phyloP scores from a whole-genome alignment of 495 filamentous ascomycete species.

The Aspergillus asperescens region DNA sequence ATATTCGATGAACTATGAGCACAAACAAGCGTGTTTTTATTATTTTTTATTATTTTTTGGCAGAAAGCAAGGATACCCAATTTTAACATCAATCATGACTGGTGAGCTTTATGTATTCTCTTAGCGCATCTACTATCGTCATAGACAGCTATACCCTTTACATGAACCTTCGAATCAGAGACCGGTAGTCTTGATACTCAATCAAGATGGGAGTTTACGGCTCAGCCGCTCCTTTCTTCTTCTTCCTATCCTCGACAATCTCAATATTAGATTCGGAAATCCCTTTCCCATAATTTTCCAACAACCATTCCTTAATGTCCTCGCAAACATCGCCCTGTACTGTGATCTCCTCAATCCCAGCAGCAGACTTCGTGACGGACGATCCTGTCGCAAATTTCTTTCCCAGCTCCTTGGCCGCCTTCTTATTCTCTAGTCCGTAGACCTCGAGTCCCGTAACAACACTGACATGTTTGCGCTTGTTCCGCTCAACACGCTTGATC shows the following conservation, averaged over 20 bases:
- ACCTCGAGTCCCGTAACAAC: slow-evolving; percentile 83
- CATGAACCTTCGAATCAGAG: not conserved
- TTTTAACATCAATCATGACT: not conserved
- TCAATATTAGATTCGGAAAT: slow-evolving; percentile 95
- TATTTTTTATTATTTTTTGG: too few relatives aligned
- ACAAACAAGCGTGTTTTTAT: not conserved
- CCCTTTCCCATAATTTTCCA: slow-evolving; percentile 72
- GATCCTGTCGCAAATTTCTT: slow-evolving; percentile 76
- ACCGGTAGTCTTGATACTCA: not conserved
- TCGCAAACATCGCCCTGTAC: slow-evolving; percentile 96
- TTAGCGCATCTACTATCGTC: slow-evolving; percentile 4
- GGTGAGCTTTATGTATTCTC: not conserved
- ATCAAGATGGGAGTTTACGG: slow-evolving; percentile 25
- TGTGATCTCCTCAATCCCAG: slow-evolving; percentile 90
- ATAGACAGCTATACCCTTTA: not conserved
- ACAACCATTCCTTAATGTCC: slow-evolving; percentile 85
- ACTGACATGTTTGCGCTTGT: slow-evolving; percentile 95
- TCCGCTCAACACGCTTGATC: slow-evolving; percentile 95
- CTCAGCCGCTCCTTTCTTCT: slow-evolving; percentile 42
- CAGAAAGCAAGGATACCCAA: not conserved
- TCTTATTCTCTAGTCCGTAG: slow-evolving; percentile 89
- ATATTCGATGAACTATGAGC: slow-evolving; percentile 35
- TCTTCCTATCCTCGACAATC: slow-evolving; percentile 89
- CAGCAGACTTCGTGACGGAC: slow-evolving; percentile 82
- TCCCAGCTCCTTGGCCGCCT: slow-evolving; percentile 53